phyloP scores from a whole-genome alignment of 306 rosid genomes.

The Quercus variabilis region DNA sequence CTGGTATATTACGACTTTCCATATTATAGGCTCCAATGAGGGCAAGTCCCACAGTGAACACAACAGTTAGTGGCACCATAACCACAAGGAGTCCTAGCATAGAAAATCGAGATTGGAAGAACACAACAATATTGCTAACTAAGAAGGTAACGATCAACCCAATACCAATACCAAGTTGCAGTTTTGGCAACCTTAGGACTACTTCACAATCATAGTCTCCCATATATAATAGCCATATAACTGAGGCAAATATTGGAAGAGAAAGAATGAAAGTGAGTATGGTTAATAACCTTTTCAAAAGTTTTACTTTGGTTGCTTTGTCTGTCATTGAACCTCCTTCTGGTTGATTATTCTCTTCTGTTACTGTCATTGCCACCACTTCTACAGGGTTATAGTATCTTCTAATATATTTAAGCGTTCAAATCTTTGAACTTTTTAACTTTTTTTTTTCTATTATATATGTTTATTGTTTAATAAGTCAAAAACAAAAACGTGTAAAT shows the following conservation, averaged over 20 bases:
- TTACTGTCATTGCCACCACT: background rate
- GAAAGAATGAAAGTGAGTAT: conserved; percentile 13
- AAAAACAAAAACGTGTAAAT: background rate
- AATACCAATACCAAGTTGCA: conserved; percentile 12
- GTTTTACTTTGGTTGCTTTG: background rate
- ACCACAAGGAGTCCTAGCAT: conserved; percentile 19
- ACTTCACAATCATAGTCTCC: conserved; percentile 22
- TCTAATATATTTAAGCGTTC: background rate
- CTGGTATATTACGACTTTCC: conserved; percentile 19
- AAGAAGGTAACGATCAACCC: conserved; percentile 6
- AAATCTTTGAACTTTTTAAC: no score
- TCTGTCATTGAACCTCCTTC: background rate
- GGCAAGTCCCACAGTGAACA: conserved; percentile 24
- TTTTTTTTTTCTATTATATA: background rate
- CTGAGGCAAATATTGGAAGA: conserved; percentile 21
- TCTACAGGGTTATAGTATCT: background rate
- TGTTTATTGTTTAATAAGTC: background rate
- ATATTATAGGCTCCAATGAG: conserved; percentile 16
- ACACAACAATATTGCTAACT: conserved; percentile 14
- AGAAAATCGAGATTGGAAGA: conserved; percentile 7
- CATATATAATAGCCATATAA: conserved; percentile 23
- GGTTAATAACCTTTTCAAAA: background rate
- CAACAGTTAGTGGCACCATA: conserved; percentile 18
- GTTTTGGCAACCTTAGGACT: conserved; percentile 6
- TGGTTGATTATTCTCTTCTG: background rate